These are phyloP conservation scores for Sistotremastrum niveocremeum DNA, from an alignment of 768 basidiomycete species.

Conservation along the genomic window DNA sequence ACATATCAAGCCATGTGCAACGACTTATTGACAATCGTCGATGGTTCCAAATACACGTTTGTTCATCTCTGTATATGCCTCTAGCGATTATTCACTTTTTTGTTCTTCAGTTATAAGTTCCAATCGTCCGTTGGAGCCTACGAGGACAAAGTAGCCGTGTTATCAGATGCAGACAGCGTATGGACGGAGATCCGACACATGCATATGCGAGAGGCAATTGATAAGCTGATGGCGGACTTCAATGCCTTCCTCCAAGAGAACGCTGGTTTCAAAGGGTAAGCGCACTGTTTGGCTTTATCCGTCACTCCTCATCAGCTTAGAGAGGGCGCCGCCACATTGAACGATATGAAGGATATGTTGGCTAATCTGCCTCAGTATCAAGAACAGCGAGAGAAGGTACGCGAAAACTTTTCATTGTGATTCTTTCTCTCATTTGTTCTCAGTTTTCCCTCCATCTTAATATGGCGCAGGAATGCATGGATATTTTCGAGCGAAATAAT, in stretches of 20 bases:
- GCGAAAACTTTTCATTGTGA: not conserved
- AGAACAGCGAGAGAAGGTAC: constrained; percentile 86
- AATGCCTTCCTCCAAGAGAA: constrained; percentile 90
- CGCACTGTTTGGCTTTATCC: constrained; percentile 3
- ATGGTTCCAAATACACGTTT: constrained; percentile 77
- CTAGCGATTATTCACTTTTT: not conserved
- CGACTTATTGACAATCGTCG: constrained; percentile 79
- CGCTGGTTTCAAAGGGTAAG: constrained; percentile 84
- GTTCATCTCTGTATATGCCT: constrained; percentile 19
- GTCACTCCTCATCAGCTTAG: constrained; percentile 20
- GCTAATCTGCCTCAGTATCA: constrained; percentile 90
- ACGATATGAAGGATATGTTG: constrained; percentile 99
- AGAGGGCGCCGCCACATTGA: constrained; percentile 74
- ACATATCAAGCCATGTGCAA: constrained; percentile 99
- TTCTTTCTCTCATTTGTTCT: not conserved
- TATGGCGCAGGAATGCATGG: constrained; percentile 98
- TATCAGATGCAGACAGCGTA: constrained; percentile 80
- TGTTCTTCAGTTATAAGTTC: constrained; percentile 70
- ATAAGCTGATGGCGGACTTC: constrained; percentile 93
- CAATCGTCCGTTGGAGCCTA: constrained; percentile 73
- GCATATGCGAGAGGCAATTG: constrained; percentile 98
- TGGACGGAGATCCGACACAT: constrained; percentile 92
- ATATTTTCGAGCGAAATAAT: constrained; percentile 78
- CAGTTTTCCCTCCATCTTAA: constrained; percentile 94
- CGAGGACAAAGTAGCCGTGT: constrained; percentile 76